A percentile compares a stretch with the other conserved stretches of the same genome.
Conservation (phyloP, 2,329 filamentous ascomycete species). For the Aspergillus clavatus region DNA sequence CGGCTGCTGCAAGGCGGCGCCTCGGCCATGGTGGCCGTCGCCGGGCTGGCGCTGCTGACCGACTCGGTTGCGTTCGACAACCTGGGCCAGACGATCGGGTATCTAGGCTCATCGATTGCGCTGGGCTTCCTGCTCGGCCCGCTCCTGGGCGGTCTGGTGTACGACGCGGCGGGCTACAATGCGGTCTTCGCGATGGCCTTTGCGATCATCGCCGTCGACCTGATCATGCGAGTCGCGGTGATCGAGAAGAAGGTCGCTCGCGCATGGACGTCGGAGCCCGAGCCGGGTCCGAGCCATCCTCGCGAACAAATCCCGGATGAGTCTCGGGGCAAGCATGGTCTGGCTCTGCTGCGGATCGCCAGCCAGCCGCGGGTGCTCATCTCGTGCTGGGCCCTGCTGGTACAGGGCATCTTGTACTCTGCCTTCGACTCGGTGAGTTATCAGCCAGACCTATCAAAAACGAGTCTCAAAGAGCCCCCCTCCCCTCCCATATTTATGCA, state of each 20-base stretch:
- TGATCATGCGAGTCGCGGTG: slow-evolving; percentile 55
- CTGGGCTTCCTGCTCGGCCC: slow-evolving; percentile 55
- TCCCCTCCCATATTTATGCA: too few relatives aligned
- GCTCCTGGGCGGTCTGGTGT: slow-evolving; percentile 56
- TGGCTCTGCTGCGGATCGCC: slow-evolving; percentile 20
- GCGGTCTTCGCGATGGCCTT: slow-evolving; percentile 57
- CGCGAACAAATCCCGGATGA: not conserved
- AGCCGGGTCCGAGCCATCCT: too few relatives aligned
- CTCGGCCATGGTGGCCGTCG: slow-evolving; percentile 56
- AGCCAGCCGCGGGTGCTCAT: slow-evolving; percentile 50
- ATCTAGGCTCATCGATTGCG: slow-evolving; percentile 53
- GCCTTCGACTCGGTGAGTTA: slow-evolving; percentile 45
- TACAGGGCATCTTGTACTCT: slow-evolving; percentile 47
- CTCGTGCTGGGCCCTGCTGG: slow-evolving; percentile 51
- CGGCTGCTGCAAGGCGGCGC: slow-evolving; percentile 55
- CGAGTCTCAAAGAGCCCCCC: too few relatives aligned
- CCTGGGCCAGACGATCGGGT: slow-evolving; percentile 58
- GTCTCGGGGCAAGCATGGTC: not conserved
- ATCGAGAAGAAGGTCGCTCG: slow-evolving; percentile 59
- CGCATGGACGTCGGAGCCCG: slow-evolving; percentile 18
- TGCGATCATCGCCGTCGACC: slow-evolving; percentile 53
- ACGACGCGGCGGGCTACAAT: slow-evolving; percentile 53
- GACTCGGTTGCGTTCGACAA: slow-evolving; percentile 55
- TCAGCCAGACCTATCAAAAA: slow-evolving; percentile 17
- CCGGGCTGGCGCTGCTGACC: slow-evolving; percentile 54